Percentiles rank a stretch among this genome's conserved stretches.
phyloP scores from a whole-genome alignment of 2,329 filamentous ascomycete genomes.

The Xylaria sp. region DNA sequence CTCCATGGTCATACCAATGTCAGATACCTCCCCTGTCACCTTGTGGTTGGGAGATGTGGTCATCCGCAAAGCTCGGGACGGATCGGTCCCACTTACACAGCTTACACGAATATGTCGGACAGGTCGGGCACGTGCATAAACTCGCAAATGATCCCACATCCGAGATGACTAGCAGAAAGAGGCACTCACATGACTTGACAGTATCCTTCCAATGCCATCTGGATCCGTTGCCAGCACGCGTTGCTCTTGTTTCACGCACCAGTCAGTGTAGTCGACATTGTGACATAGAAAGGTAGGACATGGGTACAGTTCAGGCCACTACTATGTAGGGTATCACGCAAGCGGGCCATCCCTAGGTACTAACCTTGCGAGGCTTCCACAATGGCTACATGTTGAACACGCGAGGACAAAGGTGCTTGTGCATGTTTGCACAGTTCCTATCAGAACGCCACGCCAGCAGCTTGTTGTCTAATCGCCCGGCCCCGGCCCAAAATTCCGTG shows the following conservation, averaged over 20 bases:
- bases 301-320: not conserved
- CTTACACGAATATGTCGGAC: not conserved
- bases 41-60: not conserved
- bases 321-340: not conserved
- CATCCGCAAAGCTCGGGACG: not conserved
- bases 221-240: no score
- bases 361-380: not conserved
- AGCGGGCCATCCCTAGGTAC: not conserved
- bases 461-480: not conserved
- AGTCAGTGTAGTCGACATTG: not conserved
- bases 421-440: not conserved
- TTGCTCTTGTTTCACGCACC: not conserved
- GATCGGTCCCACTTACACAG: not conserved
- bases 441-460: not conserved
- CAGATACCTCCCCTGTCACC: no score
- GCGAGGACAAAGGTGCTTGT: not conserved
- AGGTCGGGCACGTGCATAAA: not conserved
- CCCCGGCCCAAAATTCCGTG: not conserved
- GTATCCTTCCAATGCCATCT: not conserved
- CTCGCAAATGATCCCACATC: not conserved
- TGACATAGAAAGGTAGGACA: not conserved
- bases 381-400: not conserved
- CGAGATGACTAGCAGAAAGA: conserved; percentile 7
- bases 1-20: no score
- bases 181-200: conserved; percentile 19